Conservation (phyloP, 1,284 basidiomycete species). For the Cryptococcus jaspeensis region DNA sequence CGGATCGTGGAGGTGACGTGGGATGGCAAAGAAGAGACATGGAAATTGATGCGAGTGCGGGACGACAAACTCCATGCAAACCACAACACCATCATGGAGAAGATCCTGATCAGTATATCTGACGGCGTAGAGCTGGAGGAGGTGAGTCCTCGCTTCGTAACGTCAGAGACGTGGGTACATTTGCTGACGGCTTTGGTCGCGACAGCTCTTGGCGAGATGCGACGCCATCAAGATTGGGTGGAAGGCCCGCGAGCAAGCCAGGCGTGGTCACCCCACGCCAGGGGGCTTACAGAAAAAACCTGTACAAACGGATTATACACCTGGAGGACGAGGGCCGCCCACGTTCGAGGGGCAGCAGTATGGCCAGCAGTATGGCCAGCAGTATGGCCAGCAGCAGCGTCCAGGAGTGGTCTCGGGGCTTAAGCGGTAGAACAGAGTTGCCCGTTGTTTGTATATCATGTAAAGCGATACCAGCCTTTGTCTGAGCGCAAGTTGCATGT, state of each 20-base stretch:
- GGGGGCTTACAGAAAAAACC: too few relatives aligned
- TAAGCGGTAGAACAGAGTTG: too few relatives aligned
- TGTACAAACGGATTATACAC: too few relatives aligned
- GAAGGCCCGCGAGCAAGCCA: conserved; percentile 28
- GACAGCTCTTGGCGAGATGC: conserved; percentile 33
- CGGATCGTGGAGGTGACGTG: conserved; percentile 92
- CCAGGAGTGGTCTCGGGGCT: too few relatives aligned
- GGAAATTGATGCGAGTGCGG: conserved; percentile 87
- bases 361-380: too few relatives aligned
- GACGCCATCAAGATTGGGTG: conserved; percentile 43
- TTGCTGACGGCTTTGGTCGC: background rate
- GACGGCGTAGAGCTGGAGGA: conserved; percentile 85
- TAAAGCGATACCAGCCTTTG: too few relatives aligned
- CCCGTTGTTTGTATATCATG: too few relatives aligned
- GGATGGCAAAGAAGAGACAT: conserved; percentile 65
- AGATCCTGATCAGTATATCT: conserved; percentile 79
- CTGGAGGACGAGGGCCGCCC: too few relatives aligned
- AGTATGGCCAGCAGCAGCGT: too few relatives aligned
- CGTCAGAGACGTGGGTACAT: background rate
- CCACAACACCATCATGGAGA: conserved; percentile 74
- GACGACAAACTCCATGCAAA: conserved; percentile 91
- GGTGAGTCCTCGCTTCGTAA: conserved; percentile 54
- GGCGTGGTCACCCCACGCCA: background rate
- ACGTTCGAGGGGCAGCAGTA: too few relatives aligned
- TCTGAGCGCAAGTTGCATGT: too few relatives aligned